phyloP scores from a whole-genome alignment of 2,329 filamentous ascomycete species.

The Aspergillus pseudoglaucus region DNA sequence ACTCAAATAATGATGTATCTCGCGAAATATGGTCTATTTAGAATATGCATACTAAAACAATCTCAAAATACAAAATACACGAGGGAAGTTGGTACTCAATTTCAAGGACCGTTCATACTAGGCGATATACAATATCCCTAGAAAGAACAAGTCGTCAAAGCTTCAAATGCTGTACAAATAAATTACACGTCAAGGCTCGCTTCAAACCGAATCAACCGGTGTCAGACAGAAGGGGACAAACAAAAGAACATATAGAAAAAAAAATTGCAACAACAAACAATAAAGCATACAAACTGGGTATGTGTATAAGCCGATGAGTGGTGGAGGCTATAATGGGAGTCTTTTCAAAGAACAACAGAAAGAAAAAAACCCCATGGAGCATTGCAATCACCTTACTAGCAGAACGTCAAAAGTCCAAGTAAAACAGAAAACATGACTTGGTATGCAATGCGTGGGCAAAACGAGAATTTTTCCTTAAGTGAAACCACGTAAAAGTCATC shows the following conservation, averaged over 20 bases:
- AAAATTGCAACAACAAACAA: constrained; percentile 2
- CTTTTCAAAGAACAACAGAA: neutral
- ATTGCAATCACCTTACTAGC: too few species aligned
- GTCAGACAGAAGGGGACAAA: neutral
- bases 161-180: constrained; percentile 6
- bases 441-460: neutral
- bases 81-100: neutral
- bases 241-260: neutral
- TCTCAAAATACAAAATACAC: too few species aligned
- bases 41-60: too few species aligned
- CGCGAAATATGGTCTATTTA: too few species aligned
- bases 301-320: neutral
- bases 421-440: neutral
- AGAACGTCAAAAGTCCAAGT: neutral
- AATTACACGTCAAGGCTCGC: constrained; percentile 4
- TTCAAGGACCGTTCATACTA: neutral
- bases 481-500: neutral
- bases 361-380: neutral
- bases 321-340: neutral
- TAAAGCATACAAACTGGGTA: constrained; percentile 20
- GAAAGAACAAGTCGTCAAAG: neutral
- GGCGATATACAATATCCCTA: neutral
- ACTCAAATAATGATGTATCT: too few species aligned
- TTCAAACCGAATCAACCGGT: constrained; percentile 2
- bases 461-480: neutral